Evolutionary conservation across 306 rosid species (phyloP), one percentile per base, ranked within the genome.

Genomic region (Cicer chorassanicum): DNA sequence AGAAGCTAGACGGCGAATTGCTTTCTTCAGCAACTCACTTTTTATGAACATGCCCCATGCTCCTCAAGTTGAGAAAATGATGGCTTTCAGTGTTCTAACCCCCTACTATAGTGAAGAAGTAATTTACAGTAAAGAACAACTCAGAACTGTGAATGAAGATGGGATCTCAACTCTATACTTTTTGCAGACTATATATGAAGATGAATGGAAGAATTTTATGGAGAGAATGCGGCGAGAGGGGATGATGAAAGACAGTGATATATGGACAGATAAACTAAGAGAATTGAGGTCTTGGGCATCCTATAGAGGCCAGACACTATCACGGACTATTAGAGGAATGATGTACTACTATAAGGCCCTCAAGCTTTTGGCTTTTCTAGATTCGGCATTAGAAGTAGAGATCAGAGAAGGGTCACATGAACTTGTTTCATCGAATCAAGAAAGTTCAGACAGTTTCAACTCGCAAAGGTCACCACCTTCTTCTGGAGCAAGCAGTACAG

Each of bases 201-300:
- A 93, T 44, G 98, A 93, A 71, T 93, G 98, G 98, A 88, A 82
- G 78, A 93, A 93, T 81, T 93, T 93, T 54, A 54, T 87, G 83
- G 98, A 93, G 88, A 87, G 98, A 73, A 91, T 93, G 96, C 80
- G 81, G 65, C 84, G 94, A 44, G 94, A 93, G 78, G 97, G 98
- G 54, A 83, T 91, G 92, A 78, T 34, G 65, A 85, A 84, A 15
- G 96, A 93, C 18, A 18, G 65, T 40, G 98, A 93, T 54, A 80
- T 93, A 65, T 93, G 98, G 98, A 86, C 92, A 42, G 84, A 83
- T 3, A 91, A 87, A 83, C 72, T 91, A 59, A 82, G 83, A 84
- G 96, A 91, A 65, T 86, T 93, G 64, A 91, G 98, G 89, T 91
- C 79, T 29, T 93, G 98, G 98, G 97, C 97, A 6, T 91, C 98